These are phyloP conservation scores for Suillus americanus DNA, from an alignment of 768 basidiomycete species.

Conservation along the genomic window DNA sequence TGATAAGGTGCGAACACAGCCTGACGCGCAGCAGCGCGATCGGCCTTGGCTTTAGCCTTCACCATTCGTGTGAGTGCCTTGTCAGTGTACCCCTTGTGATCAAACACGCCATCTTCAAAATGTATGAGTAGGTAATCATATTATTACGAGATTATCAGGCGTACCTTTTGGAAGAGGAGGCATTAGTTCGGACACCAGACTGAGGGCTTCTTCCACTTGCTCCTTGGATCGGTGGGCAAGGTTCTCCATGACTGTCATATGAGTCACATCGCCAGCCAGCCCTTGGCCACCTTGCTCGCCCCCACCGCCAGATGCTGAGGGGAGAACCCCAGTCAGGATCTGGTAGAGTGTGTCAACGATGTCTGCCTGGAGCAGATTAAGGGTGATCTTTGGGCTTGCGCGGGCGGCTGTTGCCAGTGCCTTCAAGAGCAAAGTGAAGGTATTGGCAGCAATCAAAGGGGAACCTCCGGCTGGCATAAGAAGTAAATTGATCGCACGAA, in stretches of 20 bases:
- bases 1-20: constrained; percentile 27
- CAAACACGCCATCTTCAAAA: constrained; percentile 86
- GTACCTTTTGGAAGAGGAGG: constrained; percentile 91
- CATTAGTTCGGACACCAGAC: constrained; percentile 86
- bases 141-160: neutral
- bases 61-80: constrained; percentile 74
- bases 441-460: constrained; percentile 80
- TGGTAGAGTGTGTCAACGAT: constrained; percentile 93
- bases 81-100: constrained; percentile 87
- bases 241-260: constrained; percentile 98
- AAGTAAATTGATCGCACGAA: constrained; percentile 81
- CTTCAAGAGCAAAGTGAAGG: constrained; percentile 85
- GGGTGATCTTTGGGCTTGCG: constrained; percentile 83
- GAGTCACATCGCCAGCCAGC: constrained; percentile 83
- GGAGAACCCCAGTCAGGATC: constrained; percentile 91
- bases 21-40: constrained; percentile 69
- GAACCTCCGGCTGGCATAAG: constrained; percentile 86
- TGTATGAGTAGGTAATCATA: neutral
- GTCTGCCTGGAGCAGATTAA: constrained; percentile 86
- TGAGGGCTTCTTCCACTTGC: constrained; percentile 92
- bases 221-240: constrained; percentile 96
- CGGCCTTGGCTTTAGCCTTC: constrained; percentile 83
- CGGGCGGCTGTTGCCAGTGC: constrained; percentile 86
- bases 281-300: constrained; percentile 68
- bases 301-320: constrained; percentile 54